These are phyloP conservation scores for Talaromyces rugulosus DNA, from an alignment of 2,329 filamentous ascomycete species.

Conservation along the genomic window DNA sequence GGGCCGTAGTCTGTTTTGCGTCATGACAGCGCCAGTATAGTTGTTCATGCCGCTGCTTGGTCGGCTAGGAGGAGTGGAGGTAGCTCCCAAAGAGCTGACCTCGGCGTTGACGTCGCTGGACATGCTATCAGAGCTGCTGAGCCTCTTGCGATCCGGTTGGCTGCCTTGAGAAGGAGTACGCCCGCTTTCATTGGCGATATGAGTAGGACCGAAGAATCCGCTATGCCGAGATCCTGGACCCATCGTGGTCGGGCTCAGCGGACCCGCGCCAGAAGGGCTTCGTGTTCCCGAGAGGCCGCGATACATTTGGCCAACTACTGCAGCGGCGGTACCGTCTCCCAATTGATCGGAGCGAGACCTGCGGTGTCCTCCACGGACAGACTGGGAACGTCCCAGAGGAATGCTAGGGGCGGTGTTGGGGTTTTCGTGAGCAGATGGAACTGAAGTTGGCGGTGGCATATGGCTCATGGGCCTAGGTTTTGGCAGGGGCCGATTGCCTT, in stretches of 20 bases:
- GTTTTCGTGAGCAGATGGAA: conserved; percentile 41
- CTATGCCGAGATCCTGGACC: conserved; percentile 38
- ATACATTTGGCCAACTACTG: conserved; percentile 86
- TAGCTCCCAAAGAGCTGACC: conserved; percentile 41
- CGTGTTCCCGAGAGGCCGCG: conserved; percentile 53
- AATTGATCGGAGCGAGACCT: conserved; percentile 48
- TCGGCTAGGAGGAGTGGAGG: conserved; percentile 57
- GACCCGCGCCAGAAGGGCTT: conserved; percentile 44
- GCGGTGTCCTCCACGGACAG: conserved; percentile 40
- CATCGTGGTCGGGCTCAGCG: conserved; percentile 49
- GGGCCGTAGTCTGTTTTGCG: conserved; percentile 73
- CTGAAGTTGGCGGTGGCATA: conserved; percentile 33
- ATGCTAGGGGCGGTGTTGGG: conserved; percentile 47
- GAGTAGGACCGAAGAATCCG: conserved; percentile 37
- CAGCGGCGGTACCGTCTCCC: conserved; percentile 50
- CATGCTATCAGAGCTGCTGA: conserved; percentile 64
- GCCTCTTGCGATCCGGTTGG: conserved; percentile 46
- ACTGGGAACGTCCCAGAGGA: conserved; percentile 40
- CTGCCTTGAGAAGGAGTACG: conserved; percentile 50
- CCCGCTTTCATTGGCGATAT: conserved; percentile 51
- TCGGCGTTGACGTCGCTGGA: conserved; percentile 46
- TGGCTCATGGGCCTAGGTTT: conserved; percentile 46
- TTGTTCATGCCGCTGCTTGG: conserved; percentile 64
- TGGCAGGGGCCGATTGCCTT: conserved; percentile 29
- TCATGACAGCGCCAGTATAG: conserved; percentile 61